Evolutionary conservation across 805 yeast species (phyloP).

Genomic region (Candida manassasensis): DNA sequence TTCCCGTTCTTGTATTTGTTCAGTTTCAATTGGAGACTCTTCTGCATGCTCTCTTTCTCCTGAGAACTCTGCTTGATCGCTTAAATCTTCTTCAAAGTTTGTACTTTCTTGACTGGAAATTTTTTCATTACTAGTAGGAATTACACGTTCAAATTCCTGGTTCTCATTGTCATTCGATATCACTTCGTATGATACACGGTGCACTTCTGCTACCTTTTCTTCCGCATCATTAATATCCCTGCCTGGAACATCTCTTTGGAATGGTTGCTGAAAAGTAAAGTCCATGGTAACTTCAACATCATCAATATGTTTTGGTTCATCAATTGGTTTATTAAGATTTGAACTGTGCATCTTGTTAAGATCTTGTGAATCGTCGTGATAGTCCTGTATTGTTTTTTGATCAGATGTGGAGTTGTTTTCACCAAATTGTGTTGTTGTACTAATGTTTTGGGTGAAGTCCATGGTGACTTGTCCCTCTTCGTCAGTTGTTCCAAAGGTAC

Average conservation of each 20-base stretch:
- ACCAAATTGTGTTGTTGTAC: slow-evolving; percentile 2
- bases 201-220: no score
- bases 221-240: no score
- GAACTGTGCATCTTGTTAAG: neutral
- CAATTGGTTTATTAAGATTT: neutral
- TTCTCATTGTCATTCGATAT: no score
- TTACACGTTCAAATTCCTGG: no score
- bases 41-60: neutral
- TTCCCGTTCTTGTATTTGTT: no score
- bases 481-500: neutral
- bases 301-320: neutral
- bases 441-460: slow-evolving; percentile 5
- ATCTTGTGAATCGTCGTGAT: neutral
- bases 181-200: no score
- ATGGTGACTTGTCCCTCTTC: slow-evolving; percentile 6
- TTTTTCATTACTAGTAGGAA: neutral
- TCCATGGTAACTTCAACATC: slow-evolving; percentile 16
- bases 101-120: neutral
- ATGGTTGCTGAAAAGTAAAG: slow-evolving; percentile 6
- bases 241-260: neutral
- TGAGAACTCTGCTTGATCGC: neutral
- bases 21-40: slow-evolving; percentile 2
- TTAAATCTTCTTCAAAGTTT: neutral
- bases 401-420: neutral
- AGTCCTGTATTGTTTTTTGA: neutral